Percentiles rank a stretch among this genome's conserved stretches.
Conservation (phyloP, 2,329 filamentous ascomycete species). For the Sordariomycetes sp. region DNA sequence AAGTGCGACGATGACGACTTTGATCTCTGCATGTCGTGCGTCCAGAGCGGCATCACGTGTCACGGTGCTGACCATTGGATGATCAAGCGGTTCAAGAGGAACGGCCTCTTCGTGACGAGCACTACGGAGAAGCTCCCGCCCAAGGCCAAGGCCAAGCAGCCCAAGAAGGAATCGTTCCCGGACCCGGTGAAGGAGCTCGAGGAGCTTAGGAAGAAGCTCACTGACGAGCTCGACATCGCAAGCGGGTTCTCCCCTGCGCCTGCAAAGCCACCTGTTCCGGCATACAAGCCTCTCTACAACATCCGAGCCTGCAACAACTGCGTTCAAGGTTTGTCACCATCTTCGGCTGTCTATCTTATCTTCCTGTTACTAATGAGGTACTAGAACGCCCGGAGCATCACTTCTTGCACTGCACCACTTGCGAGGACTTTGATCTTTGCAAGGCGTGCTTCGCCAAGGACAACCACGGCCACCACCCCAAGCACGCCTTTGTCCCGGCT, state of each 20-base stretch:
- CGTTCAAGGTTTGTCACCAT: constrained; percentile 23
- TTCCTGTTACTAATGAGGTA: constrained; percentile 5
- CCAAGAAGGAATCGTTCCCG: not conserved
- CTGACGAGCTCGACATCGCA: not conserved
- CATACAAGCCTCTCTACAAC: constrained; percentile 7
- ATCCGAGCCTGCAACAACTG: constrained; percentile 60
- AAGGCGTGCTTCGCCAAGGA: constrained; percentile 62
- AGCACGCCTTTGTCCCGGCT: constrained; percentile 64
- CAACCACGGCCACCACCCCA: constrained; percentile 82
- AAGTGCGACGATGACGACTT: constrained; percentile 90
- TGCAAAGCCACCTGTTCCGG: not conserved
- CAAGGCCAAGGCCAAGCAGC: constrained; percentile 25
- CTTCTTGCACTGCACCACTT: constrained; percentile 75
- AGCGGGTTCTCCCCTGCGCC: not conserved
- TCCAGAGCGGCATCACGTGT: constrained; percentile 65
- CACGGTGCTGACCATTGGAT: constrained; percentile 75
- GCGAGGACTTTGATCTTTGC: constrained; percentile 90
- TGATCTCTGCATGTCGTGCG: constrained; percentile 75
- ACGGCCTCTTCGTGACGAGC: constrained; percentile 72
- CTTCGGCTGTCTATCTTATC: not conserved
- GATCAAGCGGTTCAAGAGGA: constrained; percentile 74
- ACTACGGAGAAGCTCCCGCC: constrained; percentile 69
- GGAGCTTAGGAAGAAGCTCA: not conserved
- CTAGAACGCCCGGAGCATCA: constrained; percentile 59
- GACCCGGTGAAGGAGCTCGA: not conserved